These are phyloP conservation scores for Blastobotrys raffinosifermentans DNA, from an alignment of 1,139 yeast species.

Conservation along the genomic window DNA sequence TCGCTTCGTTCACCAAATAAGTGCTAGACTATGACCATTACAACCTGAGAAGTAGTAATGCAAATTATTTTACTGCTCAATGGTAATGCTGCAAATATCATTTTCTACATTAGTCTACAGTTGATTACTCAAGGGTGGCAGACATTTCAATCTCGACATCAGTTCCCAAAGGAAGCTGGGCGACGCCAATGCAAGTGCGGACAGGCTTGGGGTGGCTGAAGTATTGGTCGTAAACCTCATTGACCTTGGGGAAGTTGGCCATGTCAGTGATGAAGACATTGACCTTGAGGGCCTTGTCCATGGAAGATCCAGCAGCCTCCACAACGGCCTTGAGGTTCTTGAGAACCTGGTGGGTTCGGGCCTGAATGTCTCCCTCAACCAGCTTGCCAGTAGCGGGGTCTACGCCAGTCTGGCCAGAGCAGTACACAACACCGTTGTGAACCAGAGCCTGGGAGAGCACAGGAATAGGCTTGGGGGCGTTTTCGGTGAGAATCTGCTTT, in stretches of 20 bases:
- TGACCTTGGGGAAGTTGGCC: constrained; percentile 41
- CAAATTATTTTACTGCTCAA: no score
- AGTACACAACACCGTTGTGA: constrained; percentile 47
- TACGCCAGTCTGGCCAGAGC: constrained; percentile 42
- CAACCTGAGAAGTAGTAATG: no score
- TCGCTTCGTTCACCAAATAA: no score
- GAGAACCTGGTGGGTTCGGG: constrained; percentile 22
- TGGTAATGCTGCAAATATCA: no score
- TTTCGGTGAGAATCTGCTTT: constrained; percentile 20
- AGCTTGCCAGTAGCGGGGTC: constrained; percentile 34
- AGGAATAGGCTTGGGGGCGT: constrained; percentile 26
- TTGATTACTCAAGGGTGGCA: constrained; percentile 19
- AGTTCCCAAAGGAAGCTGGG: constrained; percentile 24
- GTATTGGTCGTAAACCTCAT: constrained; percentile 43
- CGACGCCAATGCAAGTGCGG: constrained; percentile 47
- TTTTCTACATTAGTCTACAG: no score
- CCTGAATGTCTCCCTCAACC: constrained; percentile 26
- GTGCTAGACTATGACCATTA: no score
- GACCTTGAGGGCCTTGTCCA: constrained; percentile 48
- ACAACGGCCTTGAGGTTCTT: constrained; percentile 39
- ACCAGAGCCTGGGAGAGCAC: constrained; percentile 44
- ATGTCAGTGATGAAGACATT: constrained; percentile 45
- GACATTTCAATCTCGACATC: constrained; percentile 36
- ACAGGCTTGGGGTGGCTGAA: constrained; percentile 46
- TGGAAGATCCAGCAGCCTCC: constrained; percentile 43